Evolutionary conservation across 2,329 filamentous ascomycete genomes (phyloP), one percentile per base, ranked within the genome.

Genomic region (Alternaria incomplexa): DNA sequence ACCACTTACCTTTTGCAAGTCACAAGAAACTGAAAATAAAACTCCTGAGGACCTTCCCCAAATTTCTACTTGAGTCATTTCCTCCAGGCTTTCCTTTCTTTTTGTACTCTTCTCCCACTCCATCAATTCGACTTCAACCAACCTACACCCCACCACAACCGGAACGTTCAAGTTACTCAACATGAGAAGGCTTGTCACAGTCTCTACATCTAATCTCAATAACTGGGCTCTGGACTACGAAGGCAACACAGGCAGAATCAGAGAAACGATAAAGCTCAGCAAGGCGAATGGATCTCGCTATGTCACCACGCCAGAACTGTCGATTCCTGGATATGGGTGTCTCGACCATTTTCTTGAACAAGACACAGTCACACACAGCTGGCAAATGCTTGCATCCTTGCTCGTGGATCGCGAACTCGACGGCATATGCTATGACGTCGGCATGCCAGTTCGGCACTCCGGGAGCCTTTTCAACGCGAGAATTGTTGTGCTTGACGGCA

Each of bases 341-440:
- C 84, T 91, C 7, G 91, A 93, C 75, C 89, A 91, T 70, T 90
- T 81, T 66, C 65, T 69, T 11, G 67, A 70, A 40, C 60, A 58
- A 10, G 65, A 71, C 11, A 63, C 64, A 1, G 66, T 63, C 26
- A 66, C 72, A 17, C 77, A 81, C 61, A 77, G 65, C 46, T 71
- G 75, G 90, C 89, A 93, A 71, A 85, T 87, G 78, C 82, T 91
- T 1, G 82, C 82, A 11, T 80, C 83, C 51, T 90, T 93, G 62
- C 81, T 93, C 20, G 77, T 81, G 5, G 85, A 91, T 77, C 77
- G 85, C 25, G 84, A 84, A 9, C 88, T 86, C 67, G 82, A 90
- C 68, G 89, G 86, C 74, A 92, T 93, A 58, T 72, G 28, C 20
- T 59, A 66, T 48, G 69, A 72, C 48, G 65, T 74, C 40, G 71